Base-by-base conservation (phyloP, 192 early-diverging fungal genomes). In the Linnemannia hyalina region DNA sequence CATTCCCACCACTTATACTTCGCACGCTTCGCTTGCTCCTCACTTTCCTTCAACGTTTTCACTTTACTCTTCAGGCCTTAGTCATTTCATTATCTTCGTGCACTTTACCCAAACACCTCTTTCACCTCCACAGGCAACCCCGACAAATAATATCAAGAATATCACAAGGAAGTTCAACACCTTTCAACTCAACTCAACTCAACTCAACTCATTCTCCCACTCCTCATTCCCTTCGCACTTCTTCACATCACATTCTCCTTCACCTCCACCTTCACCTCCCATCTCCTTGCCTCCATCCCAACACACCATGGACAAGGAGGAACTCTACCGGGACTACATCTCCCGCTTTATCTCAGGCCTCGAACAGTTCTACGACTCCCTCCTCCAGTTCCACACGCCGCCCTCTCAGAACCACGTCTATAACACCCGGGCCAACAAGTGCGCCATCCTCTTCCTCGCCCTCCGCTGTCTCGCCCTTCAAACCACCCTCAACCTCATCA, bases 321-420 rank as follows among this genome's bases (percentile, higher is more conserved):
- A 83, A n/a, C 72, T 76, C 29, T 41, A 38, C 52, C 78, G 78
- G 16, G 75, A 77, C 15, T 40, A n/a, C 38, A 54, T 86, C 52
- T 80, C 79, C 4, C 80, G 75, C 22, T 81, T 86, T 36, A 72
- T 76, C 49, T 86, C 84, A 1, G 84, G 84, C 2, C 60, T 86
- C 35, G 80, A 86, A 55, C 84, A 86, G 18, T 74, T 86, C 26
- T 77, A 70, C 71, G 47, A 80, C 26, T 74, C 83, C 52, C 55
- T 80, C n/a, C 44, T 52, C 22, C 32, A 78, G 23, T 32, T 80
- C 69, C 77, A 52, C n/a, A 15, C 46, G 46, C 41, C 77, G 13
- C 76, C 55, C 26, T 40, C 32, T 32, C 38, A 72, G 36, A 35
- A 65, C 77, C 71, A 60, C 46, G 8, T 68, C 71, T 54, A 55